Evolutionary conservation across 176 grass and related monocot species (phyloP).

Genomic region (Puccinellia tenuiflora): DNA sequence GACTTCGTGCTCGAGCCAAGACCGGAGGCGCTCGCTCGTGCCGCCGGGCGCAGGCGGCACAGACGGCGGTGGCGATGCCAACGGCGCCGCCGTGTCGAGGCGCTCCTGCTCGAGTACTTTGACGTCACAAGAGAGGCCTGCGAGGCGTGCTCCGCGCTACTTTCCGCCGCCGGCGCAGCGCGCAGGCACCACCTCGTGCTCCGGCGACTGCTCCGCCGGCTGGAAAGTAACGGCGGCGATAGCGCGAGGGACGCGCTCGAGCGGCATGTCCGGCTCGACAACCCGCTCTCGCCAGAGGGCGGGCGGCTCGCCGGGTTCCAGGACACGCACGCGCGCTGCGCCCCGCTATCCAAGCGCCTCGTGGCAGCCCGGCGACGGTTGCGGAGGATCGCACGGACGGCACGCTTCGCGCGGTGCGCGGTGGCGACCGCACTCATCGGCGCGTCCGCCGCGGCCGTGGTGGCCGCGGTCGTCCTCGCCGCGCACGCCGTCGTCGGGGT

Average conservation of each 20-base stretch:
- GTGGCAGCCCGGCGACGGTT: slow-evolving; percentile 24
- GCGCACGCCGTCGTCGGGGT: slow-evolving; percentile 35
- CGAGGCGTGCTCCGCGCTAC: slow-evolving; percentile 51
- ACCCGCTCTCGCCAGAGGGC: slow-evolving; percentile 37
- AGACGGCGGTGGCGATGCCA: too few relatives aligned
- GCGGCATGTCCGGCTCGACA: slow-evolving; percentile 37
- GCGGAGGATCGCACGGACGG: slow-evolving; percentile 11
- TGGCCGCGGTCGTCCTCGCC: slow-evolving; percentile 25
- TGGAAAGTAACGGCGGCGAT: background rate
- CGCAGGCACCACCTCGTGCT: slow-evolving; percentile 45
- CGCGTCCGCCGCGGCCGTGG: slow-evolving; percentile 8
- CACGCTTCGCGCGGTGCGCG: too few relatives aligned
- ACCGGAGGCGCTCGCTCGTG: slow-evolving; percentile 12
- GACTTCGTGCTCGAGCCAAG: slow-evolving; percentile 57
- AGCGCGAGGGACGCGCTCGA: slow-evolving; percentile 9
- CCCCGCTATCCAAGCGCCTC: slow-evolving; percentile 31
- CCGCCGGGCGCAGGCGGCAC: too few relatives aligned
- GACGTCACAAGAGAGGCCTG: slow-evolving; percentile 52
- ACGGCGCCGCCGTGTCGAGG: background rate
- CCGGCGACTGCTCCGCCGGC: slow-evolving; percentile 30
- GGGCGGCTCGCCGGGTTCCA: slow-evolving; percentile 36
- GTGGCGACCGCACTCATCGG: too few relatives aligned
- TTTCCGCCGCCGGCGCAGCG: slow-evolving; percentile 41
- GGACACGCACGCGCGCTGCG: slow-evolving; percentile 33
- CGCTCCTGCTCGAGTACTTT: slow-evolving; percentile 63